phyloP scores from a whole-genome alignment of 78 protist species.

The Dictyostelium brefeldianum region DNA sequence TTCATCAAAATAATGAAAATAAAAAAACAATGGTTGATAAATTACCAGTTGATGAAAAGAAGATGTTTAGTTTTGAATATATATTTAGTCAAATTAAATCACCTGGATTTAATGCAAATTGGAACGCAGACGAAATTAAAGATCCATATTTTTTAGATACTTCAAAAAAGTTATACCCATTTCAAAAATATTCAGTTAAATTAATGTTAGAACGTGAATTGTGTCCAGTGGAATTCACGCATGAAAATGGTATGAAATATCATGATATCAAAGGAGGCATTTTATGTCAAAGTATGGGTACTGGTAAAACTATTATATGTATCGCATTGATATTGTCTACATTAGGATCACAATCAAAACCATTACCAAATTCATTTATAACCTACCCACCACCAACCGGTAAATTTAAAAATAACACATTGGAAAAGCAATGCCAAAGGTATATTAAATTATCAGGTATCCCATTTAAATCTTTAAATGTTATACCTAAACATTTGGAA shows the following conservation, averaged over 20 bases:
- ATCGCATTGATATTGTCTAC: neutral
- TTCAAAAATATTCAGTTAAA: neutral
- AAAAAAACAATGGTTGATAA: neutral
- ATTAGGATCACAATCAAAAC: neutral
- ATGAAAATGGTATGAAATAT: neutral
- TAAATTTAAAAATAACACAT: no score
- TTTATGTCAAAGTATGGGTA: conserved; percentile 24
- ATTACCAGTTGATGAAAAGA: neutral
- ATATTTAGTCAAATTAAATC: conserved; percentile 10
- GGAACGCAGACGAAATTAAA: neutral
- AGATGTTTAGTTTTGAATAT: conserved; percentile 14
- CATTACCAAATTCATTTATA: neutral
- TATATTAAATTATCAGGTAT: conserved; percentile 4
- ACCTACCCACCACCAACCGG: neutral
- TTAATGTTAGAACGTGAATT: conserved; percentile 28
- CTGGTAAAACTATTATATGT: no score
- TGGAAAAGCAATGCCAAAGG: neutral
- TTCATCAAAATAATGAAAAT: neutral
- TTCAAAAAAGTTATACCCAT: conserved; percentile 4
- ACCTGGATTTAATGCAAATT: neutral
- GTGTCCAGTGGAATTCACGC: neutral
- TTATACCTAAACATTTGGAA: neutral
- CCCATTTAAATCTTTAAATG: neutral
- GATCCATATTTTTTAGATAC: neutral
- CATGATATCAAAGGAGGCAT: conserved; percentile 45